Evolutionary conservation across 768 basidiomycete species (phyloP).

Genomic region (Kwoniella sp.): DNA sequence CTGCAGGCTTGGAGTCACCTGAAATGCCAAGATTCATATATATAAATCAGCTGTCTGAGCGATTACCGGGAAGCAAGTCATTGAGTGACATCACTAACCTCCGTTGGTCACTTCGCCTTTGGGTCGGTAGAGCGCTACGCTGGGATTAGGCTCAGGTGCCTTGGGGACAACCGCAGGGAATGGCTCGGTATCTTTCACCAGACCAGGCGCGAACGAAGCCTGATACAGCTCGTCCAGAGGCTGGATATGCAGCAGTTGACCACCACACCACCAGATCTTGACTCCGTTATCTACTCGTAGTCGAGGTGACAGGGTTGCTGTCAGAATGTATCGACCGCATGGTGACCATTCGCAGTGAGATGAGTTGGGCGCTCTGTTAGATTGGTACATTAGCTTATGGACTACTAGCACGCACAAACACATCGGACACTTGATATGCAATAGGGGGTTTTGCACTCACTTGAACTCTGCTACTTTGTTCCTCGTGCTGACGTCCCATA

Average conservation of each 20-base stretch:
- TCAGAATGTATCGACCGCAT: constrained; percentile 87
- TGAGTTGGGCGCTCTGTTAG: constrained; percentile 80
- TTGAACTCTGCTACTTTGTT: constrained; percentile 67
- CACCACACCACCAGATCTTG: constrained; percentile 92
- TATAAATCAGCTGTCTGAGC: not conserved
- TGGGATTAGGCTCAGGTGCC: constrained; percentile 42
- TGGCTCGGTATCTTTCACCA: constrained; percentile 28
- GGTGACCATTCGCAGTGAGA: constrained; percentile 95
- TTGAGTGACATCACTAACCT: constrained; percentile 37
- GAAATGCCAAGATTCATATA: not conserved
- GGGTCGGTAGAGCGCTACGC: constrained; percentile 42
- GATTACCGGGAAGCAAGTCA: not conserved
- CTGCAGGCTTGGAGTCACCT: constrained; percentile 66
- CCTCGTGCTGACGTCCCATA: constrained; percentile 85
- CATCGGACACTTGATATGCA: not conserved
- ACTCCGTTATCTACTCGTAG: constrained; percentile 96
- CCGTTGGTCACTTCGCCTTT: constrained; percentile 46
- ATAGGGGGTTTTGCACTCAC: constrained; percentile 32
- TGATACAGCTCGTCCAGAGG: constrained; percentile 86
- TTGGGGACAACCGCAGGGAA: constrained; percentile 39
- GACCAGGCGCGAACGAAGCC: constrained; percentile 47
- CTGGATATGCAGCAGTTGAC: constrained; percentile 83
- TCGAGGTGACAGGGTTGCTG: constrained; percentile 92
- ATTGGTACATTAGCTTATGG: not conserved
- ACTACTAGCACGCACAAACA: no score